These are phyloP conservation scores for Hansenula lynferdii DNA, from an alignment of 1,139 yeast genomes.

Conservation along the genomic window DNA sequence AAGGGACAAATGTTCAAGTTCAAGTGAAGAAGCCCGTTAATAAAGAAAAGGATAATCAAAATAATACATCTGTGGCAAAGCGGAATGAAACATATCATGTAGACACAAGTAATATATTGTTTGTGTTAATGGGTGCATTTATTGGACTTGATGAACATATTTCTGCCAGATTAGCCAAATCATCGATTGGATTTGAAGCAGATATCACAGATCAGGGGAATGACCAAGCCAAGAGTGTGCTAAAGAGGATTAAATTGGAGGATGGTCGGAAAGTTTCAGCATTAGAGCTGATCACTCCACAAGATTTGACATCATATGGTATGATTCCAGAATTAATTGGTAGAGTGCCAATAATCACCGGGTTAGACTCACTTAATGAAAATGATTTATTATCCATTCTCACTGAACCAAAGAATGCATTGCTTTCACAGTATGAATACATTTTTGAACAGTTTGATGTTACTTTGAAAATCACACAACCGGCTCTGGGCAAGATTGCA, in stretches of 20 bases:
- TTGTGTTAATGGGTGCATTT: slow-evolving; percentile 53
- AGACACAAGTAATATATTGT: slow-evolving; percentile 47
- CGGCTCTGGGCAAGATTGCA: slow-evolving; percentile 41
- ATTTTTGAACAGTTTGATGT: slow-evolving; percentile 46
- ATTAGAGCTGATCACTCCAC: slow-evolving; percentile 37
- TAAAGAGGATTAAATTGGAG: slow-evolving; percentile 28
- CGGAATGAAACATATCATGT: slow-evolving; percentile 36
- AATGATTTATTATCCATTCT: slow-evolving; percentile 39
- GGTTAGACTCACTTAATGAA: slow-evolving; percentile 37
- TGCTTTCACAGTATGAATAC: slow-evolving; percentile 43
- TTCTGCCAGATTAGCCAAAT: slow-evolving; percentile 28
- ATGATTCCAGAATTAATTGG: slow-evolving; percentile 52
- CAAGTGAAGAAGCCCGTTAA: slow-evolving; percentile 37
- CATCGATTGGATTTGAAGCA: slow-evolving; percentile 20
- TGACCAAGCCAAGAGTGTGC: slow-evolving; percentile 14
- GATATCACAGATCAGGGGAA: slow-evolving; percentile 11
- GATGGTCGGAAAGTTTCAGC: slow-evolving; percentile 34
- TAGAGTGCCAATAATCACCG: slow-evolving; percentile 45
- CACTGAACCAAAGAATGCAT: slow-evolving; percentile 46
- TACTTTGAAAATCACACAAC: slow-evolving; percentile 37
- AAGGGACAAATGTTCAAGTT: slow-evolving; percentile 45
- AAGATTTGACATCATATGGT: slow-evolving; percentile 43
- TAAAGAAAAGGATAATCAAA: slow-evolving; percentile 26
- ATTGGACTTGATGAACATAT: slow-evolving; percentile 45
- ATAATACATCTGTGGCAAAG: slow-evolving; percentile 28